Base-by-base conservation (phyloP, 805 yeast species). In the Nematodospora valgi region DNA sequence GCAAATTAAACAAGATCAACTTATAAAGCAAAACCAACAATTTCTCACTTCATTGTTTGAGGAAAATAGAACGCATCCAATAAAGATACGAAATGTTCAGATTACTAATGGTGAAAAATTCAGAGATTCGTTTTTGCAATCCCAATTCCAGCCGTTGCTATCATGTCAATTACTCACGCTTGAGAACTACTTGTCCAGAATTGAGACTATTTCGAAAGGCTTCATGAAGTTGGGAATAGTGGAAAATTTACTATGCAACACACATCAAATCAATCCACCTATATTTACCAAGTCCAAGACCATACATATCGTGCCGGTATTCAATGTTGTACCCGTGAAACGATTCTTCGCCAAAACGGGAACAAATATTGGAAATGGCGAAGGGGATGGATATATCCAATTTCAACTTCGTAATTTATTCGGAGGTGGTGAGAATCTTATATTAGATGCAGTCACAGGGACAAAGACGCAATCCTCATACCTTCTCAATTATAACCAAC, bases 341-440 rank as follows among this genome's bases (percentile, higher is more conserved):
- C 72, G 74, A 45, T 83, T 88, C 48, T 72, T 75, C 40, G 89
- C 95, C 35, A 85, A 84, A 48, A 86, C 97, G 1, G 99, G 99
- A 4, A 93, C 98, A 2, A 89, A 88, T 57, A 76, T 93, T 6
- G 98, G 98, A 2, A 91, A 93, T 53, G 95, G 95, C 21, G 98
- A 93, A 64, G 98, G 97, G 20, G 93, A 86, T 52, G 98, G 97
- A 1, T 88, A 89, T 52, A 70, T 87, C 30, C 81, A 86, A 21
- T 76, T 89, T 37, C 88, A 56, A 64, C 47, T 73, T 52, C 66
- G 66, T 35, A 76, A 76, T 47, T 50, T 76, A 13, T 72, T 75
- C 58, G 82, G 81, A 0, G 82, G 81, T 7, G 80, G 73, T 3
- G 82, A 76, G 43, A 57, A 56, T 23, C 44, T 76, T 21, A 60